Evolutionary conservation across 2,329 filamentous ascomycete genomes (phyloP), one percentile per base, ranked within the genome.

Genomic region (Arthrobotrys musiformis): DNA sequence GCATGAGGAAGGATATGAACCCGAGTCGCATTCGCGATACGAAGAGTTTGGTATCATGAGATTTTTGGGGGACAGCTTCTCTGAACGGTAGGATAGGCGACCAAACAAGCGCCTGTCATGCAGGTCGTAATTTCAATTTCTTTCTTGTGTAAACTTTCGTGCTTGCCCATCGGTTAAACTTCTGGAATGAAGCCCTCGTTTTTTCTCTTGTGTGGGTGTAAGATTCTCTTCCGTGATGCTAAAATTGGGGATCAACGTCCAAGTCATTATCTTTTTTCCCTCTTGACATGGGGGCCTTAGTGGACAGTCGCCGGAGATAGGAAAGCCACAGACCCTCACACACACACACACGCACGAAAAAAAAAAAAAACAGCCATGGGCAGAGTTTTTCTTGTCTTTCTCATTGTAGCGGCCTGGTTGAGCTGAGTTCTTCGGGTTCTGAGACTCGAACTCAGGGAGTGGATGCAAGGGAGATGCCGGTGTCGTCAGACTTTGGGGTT

Each of bases 91-190:
- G 28, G 69, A 64, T 60, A 73, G 61, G 61, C 69, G 69, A 73
- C 63, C 28, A 62, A 56, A 48, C 70, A 68, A 75, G 70, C 70
- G 70, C 62, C 64, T 62, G 68, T 75, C 70, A 75, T 75, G 70
- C 70, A 75, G 26, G 42, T 33, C 30, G 33, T 68, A 67, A 75
- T 75, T 75, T 75, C 26, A 60, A 40, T 66, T n/a, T n/a, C n/a
- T n/a, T n/a, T n/a, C n/a, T n/a, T n/a, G n/a, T 26, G 44, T 46
- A 24, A 44, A 22, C n/a, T 60, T n/a, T n/a, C n/a, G n/a, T n/a
- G n/a, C n/a, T 60, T 73, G 35, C 69, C 50, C 52, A 35, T 66
- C 61, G 61, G 69, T 44, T 73, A 67, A 70, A 61, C 58, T 56
- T 40, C 60, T 73, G 69, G 69, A 73, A 73, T 73, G 69, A 73